Evolutionary conservation across 768 basidiomycete genomes (phyloP).

Genomic region (Psilocybe cubensis): DNA sequence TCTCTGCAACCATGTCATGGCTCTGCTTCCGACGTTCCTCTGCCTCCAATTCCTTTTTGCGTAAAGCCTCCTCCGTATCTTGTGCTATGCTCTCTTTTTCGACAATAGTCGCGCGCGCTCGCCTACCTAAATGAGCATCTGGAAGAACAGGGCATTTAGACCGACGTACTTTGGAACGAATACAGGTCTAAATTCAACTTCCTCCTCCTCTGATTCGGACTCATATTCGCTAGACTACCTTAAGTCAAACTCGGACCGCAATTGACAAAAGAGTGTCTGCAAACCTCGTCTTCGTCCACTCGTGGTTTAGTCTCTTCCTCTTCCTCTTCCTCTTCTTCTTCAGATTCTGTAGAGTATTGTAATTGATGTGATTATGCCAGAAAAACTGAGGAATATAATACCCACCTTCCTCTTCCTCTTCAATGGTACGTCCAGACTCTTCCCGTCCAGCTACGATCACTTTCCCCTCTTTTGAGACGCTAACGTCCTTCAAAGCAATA

Average conservation of each 20-base stretch:
- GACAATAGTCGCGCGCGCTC: constrained; percentile 71
- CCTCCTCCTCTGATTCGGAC: constrained; percentile 80
- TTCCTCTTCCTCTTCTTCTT: constrained; percentile 45
- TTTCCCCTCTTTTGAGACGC: constrained; percentile 78
- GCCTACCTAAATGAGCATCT: constrained; percentile 46
- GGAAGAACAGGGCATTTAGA: neutral
- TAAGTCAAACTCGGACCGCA: constrained; percentile 16
- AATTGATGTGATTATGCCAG: constrained; percentile 12
- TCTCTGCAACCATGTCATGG: constrained; percentile 93
- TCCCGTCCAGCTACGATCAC: constrained; percentile 80
- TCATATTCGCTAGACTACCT: constrained; percentile 85
- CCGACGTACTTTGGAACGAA: constrained; percentile 88
- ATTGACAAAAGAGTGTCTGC: constrained; percentile 16
- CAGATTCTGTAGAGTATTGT: constrained; percentile 19
- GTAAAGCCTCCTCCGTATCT: constrained; percentile 76
- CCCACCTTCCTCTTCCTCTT: constrained; percentile 49
- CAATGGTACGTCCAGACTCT: constrained; percentile 74
- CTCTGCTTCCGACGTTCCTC: constrained; percentile 88
- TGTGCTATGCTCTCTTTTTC: constrained; percentile 69
- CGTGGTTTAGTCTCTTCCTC: constrained; percentile 50
- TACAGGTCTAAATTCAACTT: constrained; percentile 85
- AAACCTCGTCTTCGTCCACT: constrained; percentile 53
- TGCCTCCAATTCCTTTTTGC: constrained; percentile 71
- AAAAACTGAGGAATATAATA: constrained; percentile 3
- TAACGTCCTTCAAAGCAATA: constrained; percentile 77